These are phyloP conservation scores for Penicillium pancosmium DNA, from an alignment of 495 filamentous ascomycete genomes.

Conservation along the genomic window DNA sequence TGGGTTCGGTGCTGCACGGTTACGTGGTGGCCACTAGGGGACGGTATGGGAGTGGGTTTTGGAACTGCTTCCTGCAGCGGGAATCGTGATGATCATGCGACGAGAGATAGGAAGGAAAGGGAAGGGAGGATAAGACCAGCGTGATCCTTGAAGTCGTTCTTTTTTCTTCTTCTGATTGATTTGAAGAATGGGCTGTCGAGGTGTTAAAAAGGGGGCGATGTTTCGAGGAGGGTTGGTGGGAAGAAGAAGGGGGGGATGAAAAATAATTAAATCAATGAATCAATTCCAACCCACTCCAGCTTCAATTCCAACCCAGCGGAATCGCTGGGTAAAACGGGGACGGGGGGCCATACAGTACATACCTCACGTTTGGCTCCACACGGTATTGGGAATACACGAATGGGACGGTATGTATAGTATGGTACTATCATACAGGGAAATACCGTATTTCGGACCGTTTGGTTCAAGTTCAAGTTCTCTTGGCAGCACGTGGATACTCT, in stretches of 20 bases:
- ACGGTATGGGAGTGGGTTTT: slow-evolving; percentile 33
- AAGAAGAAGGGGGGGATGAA: slow-evolving; percentile 15
- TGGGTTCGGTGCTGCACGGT: slow-evolving; percentile 40
- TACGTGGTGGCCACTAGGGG: slow-evolving; percentile 42
- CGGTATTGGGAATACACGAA: not conserved
- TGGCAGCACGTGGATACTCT: not conserved
- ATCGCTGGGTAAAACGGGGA: not conserved
- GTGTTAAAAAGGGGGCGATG: slow-evolving; percentile 4
- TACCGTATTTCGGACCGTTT: slow-evolving; percentile 1
- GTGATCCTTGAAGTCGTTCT: slow-evolving; percentile 29
- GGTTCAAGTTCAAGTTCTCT: not conserved
- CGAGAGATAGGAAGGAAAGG: slow-evolving; percentile 8
- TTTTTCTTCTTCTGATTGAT: slow-evolving; percentile 5
- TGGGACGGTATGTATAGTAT: too few species aligned
- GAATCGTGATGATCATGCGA: slow-evolving; percentile 34
- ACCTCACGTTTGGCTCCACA: slow-evolving; percentile 30
- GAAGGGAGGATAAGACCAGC: slow-evolving; percentile 29
- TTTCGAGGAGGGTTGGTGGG: slow-evolving; percentile 7
- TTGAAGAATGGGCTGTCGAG: not conserved
- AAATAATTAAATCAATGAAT: slow-evolving; percentile 38
- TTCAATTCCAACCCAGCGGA: slow-evolving; percentile 34
- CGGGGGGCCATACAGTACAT: not conserved
- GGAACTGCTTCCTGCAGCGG: slow-evolving; percentile 20
- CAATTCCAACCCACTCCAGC: slow-evolving; percentile 25
- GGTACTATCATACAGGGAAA: too few species aligned